These are phyloP conservation scores for Sclerotinia borealis DNA, from an alignment of 2,329 filamentous ascomycete genomes.

Conservation along the genomic window DNA sequence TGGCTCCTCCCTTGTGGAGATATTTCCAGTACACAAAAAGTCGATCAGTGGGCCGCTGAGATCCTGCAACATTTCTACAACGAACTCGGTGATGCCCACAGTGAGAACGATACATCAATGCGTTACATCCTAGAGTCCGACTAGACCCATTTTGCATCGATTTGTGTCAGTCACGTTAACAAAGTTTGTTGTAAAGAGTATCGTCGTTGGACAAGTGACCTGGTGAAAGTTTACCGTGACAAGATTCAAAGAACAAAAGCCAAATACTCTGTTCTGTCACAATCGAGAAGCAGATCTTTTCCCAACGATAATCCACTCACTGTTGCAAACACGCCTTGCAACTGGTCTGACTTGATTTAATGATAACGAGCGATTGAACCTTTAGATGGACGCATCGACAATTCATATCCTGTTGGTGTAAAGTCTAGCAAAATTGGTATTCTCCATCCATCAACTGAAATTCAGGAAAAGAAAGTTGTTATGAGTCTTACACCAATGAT, in stretches of 20 bases:
- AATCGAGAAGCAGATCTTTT: too few species aligned
- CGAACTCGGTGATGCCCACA: background rate
- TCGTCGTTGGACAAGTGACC: too few species aligned
- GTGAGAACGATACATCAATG: conserved; percentile 1
- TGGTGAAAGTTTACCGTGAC: background rate
- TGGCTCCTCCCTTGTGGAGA: background rate
- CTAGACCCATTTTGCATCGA: background rate
- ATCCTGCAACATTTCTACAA: background rate
- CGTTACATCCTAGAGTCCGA: background rate
- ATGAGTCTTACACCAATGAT: too few species aligned
- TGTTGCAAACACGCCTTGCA: background rate
- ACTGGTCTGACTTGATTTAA: background rate
- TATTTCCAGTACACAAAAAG: background rate
- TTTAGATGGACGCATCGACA: background rate
- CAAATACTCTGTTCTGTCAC: background rate
- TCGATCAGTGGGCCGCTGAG: background rate
- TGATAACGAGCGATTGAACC: background rate
- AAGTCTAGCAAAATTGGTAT: background rate
- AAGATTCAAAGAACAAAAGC: background rate
- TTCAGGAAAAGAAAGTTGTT: too few species aligned
- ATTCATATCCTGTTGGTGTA: background rate
- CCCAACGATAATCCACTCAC: background rate
- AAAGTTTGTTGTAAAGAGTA: background rate
- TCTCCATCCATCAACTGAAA: too few species aligned
- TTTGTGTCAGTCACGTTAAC: background rate